phyloP scores from a whole-genome alignment of 768 basidiomycete genomes.

The Mycena chlorophos region DNA sequence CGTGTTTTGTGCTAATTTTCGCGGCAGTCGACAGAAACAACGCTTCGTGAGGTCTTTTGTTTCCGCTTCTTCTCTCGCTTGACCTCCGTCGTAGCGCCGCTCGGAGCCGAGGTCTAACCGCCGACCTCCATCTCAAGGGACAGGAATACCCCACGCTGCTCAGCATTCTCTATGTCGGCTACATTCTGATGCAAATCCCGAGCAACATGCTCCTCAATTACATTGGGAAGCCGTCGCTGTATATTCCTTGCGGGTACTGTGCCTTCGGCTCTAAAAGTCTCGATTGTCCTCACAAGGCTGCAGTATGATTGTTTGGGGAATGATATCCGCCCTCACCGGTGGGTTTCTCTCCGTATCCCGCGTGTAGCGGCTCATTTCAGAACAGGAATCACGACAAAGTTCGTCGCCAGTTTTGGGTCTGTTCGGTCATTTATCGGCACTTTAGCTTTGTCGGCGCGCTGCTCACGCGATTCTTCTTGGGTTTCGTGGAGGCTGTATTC shows the following conservation, averaged over 20 bases:
- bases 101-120: conserved; percentile 68
- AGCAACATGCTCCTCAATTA: conserved; percentile 78
- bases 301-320: conserved; percentile 70
- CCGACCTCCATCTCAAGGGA: conserved; percentile 61
- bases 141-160: conserved; percentile 68
- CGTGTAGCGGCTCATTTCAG: too few relatives aligned
- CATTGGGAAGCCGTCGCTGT: conserved; percentile 67
- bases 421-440: conserved; percentile 3
- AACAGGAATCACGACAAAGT: conserved; percentile 46
- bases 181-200: conserved; percentile 79
- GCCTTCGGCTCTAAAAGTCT: background rate
- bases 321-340: conserved; percentile 57
- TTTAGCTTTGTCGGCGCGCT: conserved; percentile 67
- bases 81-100: conserved; percentile 52
- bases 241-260: conserved; percentile 63
- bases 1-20: background rate
- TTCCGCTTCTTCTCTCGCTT: background rate
- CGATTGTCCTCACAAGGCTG: background rate
- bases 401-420: conserved; percentile 3
- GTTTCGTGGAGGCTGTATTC: conserved; percentile 68
- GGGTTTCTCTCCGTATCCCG: conserved; percentile 14
- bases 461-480: conserved; percentile 77
- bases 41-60: conserved; percentile 44
- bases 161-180: conserved; percentile 66
- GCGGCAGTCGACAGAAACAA: conserved; percentile 69